Evolutionary conservation across 2,329 filamentous ascomycete species (phyloP), one percentile per base, ranked within the genome.

Genomic region (Calonectria naviculata): DNA sequence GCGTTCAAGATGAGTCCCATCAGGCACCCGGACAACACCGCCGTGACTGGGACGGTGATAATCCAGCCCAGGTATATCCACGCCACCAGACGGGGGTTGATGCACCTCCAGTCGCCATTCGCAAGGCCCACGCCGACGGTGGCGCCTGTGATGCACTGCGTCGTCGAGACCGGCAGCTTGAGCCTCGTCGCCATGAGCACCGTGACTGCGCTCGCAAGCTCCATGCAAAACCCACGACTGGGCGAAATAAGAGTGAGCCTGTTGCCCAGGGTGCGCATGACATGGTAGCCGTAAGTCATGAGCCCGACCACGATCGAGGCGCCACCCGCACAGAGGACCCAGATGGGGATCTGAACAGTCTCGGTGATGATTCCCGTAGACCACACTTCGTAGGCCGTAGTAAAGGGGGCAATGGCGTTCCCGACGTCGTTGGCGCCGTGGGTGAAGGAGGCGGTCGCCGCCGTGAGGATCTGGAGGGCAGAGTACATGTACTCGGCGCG

Each of bases 261-360:
- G 80, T 89, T 90, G 10, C 88, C 88, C 67, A 90, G 84, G 56
- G 86, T 87, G 63, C 87, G 84, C 87, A 90, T 90, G 76, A 92
- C 90, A 76, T 91, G 89, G 80, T 91, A 92, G 9, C 90, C 90
- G 74, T 90, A 92, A 12, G 89, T 90, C 81, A 88, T 84, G 70
- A 92, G 83, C n/a, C 90, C 90, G n/a, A 90, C 78, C 52, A 87
- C 87, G 29, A 90, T 87, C 58, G 83, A 81, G 0, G 83, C 79
- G 69, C 87, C 87, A 19, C 87, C 86, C 34, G 87, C 84, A 61
- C 85, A 84, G 15, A 89, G 80, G 69, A 89, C 83, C 86, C 88
- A 89, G 44, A 87, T 74, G 1, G 87, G 87, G 19, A 87, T 85
- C 10, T 80, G 78, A 1, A 83, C 81, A n/a, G 81, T 75, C 13